Evolutionary conservation across 805 yeast genomes (phyloP), one percentile per base, ranked within the genome.

Genomic region (Middelhovenomyces tepae): DNA sequence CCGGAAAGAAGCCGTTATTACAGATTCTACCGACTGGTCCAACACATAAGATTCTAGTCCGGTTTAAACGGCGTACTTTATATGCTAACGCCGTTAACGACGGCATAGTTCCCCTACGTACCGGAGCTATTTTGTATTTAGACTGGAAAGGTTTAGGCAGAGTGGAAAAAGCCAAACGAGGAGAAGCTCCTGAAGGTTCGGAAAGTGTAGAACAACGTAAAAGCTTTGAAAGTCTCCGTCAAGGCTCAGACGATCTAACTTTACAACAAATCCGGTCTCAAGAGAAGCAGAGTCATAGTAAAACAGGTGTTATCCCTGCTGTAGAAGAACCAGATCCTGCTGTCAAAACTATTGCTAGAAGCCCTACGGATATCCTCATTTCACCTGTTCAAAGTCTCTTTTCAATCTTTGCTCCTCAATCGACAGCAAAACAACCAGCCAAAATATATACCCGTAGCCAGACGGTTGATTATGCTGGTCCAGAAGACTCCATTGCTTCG

Each of bases 61-160:
- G 58, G 37, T 89, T 91, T 57, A 53, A 65, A 26, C 61, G 79
- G 39, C 65, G 96, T 41, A 85, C 95, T 0, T 61, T 81, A 0
- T 91, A 91, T 55, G 95, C 97, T 0, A 91, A 91, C 57, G 78
- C 82, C 0, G 65, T 83, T 13, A 78, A 91, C 55, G 98, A 91
- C 59, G 98, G 98, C 2, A 86, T 91, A 34, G 98, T 91, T 2
- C 97, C 98, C 0, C 61, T 91, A 45, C 63, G 97, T 32, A 91
- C 98, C 0, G 76, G 95, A 0, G 85, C 96, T 0, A 59, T 89
- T 34, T 56, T 89, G 17, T 89, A 79, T 48, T 56, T 91, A 9
- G 97, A 91, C 54, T 86, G 94, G 81, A 69, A 70, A 38, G 93
- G 85, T 3, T 59, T 80, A 11, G 61, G 69, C 3, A 65, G 67